Conservation (phyloP, 2,329 filamentous ascomycete genomes). For the Fusarium cyanostomum region DNA sequence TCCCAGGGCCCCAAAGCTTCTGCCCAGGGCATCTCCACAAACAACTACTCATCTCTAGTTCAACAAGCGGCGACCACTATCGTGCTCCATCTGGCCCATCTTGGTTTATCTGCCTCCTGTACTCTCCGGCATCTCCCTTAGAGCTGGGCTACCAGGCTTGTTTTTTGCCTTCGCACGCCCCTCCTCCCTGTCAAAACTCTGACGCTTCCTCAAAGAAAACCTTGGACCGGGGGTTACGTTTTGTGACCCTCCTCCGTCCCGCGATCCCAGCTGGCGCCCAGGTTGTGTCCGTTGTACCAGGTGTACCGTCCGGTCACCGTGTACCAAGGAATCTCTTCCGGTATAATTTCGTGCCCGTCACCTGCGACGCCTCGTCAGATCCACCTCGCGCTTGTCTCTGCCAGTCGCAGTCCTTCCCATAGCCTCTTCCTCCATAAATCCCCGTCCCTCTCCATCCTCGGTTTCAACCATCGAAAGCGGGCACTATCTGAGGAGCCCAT, state of each 20-base stretch:
- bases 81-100: constrained; percentile 1
- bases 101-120: constrained; percentile 3
- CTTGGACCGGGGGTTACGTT: constrained; percentile 38
- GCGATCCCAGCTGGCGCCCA: constrained; percentile 37
- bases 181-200: constrained; percentile 31
- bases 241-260: constrained; percentile 38
- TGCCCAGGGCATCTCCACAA: constrained; percentile 21
- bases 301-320: constrained; percentile 35
- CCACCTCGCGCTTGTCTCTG: constrained; percentile 44
- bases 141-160: constrained; percentile 2
- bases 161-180: constrained; percentile 8
- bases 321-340: constrained; percentile 47
- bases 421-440: constrained; percentile 30
- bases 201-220: constrained; percentile 29
- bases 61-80: neutral
- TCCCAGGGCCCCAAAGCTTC: constrained; percentile 3
- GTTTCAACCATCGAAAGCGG: constrained; percentile 41
- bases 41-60: constrained; percentile 11
- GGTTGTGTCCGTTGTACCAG: constrained; percentile 29
- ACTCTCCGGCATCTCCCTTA: constrained; percentile 36
- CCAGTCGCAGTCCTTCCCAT: constrained; percentile 31
- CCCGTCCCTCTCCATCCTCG: constrained; percentile 42
- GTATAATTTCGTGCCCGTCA: constrained; percentile 49
- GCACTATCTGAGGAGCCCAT: constrained; percentile 41
- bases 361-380: constrained; percentile 42